Conservation (phyloP, 768 basidiomycete genomes). For the Glaciozyma martinii region DNA sequence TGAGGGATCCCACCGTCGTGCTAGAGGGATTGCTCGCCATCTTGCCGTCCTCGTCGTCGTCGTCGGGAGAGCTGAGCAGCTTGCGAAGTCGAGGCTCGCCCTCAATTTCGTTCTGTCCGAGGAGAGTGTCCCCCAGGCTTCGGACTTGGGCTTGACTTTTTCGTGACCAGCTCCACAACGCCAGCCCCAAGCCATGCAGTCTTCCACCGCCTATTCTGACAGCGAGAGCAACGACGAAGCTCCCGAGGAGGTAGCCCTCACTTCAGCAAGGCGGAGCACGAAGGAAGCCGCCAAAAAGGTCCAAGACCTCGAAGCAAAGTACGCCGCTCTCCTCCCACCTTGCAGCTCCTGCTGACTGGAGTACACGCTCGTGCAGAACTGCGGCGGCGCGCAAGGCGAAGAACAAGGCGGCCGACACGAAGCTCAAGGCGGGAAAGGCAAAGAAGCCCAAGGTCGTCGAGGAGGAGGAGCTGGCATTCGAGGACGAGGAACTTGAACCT, state of each 20-base stretch:
- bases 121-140: not conserved
- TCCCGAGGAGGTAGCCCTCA: constrained; percentile 24
- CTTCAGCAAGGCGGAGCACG: constrained; percentile 9
- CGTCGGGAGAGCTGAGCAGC: no score
- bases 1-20: not conserved
- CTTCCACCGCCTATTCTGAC: not conserved
- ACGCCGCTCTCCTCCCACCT: not conserved
- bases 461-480: not conserved
- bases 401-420: not conserved
- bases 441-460: constrained; percentile 9
- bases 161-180: not conserved
- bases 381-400: constrained; percentile 3
- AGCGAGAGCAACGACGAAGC: constrained; percentile 18
- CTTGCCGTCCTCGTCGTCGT: no score
- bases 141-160: not conserved
- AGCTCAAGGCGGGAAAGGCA: constrained; percentile 8
- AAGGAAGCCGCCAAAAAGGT: not conserved
- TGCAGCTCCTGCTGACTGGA: not conserved
- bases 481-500: not conserved
- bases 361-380: not conserved
- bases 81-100: no score
- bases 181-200: not conserved
- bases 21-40: not conserved
- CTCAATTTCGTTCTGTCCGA: not conserved
- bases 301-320: constrained; percentile 2